Base-by-base conservation (phyloP, 208 protist genomes). In the Leishmania amazonensis region DNA sequence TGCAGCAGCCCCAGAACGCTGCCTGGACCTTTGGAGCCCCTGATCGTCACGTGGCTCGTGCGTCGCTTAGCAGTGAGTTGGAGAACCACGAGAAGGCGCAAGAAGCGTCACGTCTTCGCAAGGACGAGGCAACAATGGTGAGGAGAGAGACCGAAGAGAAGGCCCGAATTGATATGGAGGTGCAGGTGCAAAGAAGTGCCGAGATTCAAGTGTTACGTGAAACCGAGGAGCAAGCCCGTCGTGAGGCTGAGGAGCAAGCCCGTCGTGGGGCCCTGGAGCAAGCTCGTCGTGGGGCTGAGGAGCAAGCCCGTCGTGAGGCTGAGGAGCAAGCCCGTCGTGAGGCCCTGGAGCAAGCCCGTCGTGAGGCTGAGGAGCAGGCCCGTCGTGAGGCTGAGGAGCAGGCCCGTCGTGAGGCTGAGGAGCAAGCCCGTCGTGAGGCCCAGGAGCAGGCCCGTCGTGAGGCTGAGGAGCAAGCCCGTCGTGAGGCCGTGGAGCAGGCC, bases 391-490 rank as follows among this genome's bases (percentile, higher is more conserved):
- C 84, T 8, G 82, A 85, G 40, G 82, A 84, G 73, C 58, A 85
- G 17, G 88, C 85, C 0, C 80, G 80, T 40, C 57, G 40, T 17
- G 49, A 88, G 5, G 79, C 78, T 3, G 78, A 81, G 31, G 81
- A 80, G 19, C 35, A 78, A 15, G 81, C 82, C 21, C n/a, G n/a
- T n/a, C n/a, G n/a, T n/a, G n/a, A n/a, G n/a, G n/a, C n/a, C n/a
- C n/a, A n/a, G n/a, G n/a, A n/a, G n/a, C n/a, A n/a, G n/a, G n/a
- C n/a, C n/a, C 80, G 80, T 9, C 64, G 45, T 9, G 54, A 77
- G 38, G 79, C 79, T 0, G 88, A 86, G 65, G 88, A 86, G 28
- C 64, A 87, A 53, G 98, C 99, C 1, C 85, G 99, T 47, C 78
- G 99, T 15, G 90, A 86, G 35, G 89, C 91, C 9, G 93, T 92